Conservation (phyloP, 2,329 filamentous ascomycete species). For the Aspergillus fumigatiaffinis region DNA sequence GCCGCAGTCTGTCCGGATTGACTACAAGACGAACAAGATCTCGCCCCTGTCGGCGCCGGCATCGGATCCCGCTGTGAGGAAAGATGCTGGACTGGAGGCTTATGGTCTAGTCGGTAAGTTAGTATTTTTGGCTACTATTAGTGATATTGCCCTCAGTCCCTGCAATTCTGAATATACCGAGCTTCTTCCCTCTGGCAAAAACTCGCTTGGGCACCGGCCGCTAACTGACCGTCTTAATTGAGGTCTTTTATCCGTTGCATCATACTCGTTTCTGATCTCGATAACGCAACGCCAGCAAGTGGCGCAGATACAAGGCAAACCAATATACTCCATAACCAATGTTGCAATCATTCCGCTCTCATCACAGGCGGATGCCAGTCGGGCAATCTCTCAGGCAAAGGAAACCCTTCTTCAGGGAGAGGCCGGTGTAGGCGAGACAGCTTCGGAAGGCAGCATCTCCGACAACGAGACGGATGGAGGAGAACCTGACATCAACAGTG, state of each 20-base stretch:
- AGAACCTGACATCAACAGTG: slow-evolving; percentile 24
- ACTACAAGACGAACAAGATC: slow-evolving; percentile 60
- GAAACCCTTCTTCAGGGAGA: slow-evolving; percentile 41
- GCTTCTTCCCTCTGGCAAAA: background rate
- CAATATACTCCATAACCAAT: slow-evolving; percentile 83
- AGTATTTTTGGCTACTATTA: background rate
- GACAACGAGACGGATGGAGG: slow-evolving; percentile 27
- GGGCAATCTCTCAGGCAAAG: slow-evolving; percentile 63
- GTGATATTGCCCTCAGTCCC: too few relatives aligned
- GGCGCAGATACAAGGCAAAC: slow-evolving; percentile 75
- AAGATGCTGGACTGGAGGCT: slow-evolving; percentile 43
- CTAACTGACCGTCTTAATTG: slow-evolving; percentile 2
- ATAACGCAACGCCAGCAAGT: slow-evolving; percentile 86
- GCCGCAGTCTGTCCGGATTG: slow-evolving; percentile 61
- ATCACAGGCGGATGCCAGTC: slow-evolving; percentile 68
- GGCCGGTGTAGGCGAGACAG: slow-evolving; percentile 30
- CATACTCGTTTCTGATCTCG: slow-evolving; percentile 76
- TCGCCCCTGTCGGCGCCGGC: slow-evolving; percentile 40
- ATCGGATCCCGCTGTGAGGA: slow-evolving; percentile 22
- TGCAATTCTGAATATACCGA: background rate
- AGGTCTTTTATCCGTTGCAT: slow-evolving; percentile 83
- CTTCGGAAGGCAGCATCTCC: slow-evolving; percentile 23
- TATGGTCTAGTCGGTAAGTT: slow-evolving; percentile 56
- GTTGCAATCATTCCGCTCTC: slow-evolving; percentile 86
- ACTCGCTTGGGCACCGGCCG: background rate